phyloP scores from a whole-genome alignment of 2,329 filamentous ascomycete genomes.

The Thermoascus crustaceus region DNA sequence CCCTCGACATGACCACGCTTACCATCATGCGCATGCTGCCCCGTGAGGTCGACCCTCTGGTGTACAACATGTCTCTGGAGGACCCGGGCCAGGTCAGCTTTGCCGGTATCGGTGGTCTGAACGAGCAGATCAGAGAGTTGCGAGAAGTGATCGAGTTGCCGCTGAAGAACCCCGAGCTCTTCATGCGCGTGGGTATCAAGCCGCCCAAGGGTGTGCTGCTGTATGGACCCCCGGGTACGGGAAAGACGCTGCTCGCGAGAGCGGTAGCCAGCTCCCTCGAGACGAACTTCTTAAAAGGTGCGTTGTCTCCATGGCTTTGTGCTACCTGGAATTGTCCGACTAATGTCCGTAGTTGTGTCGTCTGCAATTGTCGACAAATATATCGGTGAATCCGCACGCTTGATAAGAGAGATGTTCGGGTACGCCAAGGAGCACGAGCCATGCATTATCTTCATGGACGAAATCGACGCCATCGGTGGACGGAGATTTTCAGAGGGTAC shows the following conservation, averaged over 20 bases:
- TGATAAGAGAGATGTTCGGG: constrained; percentile 99
- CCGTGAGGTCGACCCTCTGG: constrained; percentile 92
- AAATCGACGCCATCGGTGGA: constrained; percentile 97
- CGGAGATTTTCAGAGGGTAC: constrained; percentile 95
- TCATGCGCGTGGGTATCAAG: constrained; percentile 95
- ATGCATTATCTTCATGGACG: constrained; percentile 99
- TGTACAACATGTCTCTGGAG: constrained; percentile 99
- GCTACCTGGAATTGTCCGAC: constrained; percentile 6
- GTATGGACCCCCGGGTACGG: constrained; percentile 92
- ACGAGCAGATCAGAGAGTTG: constrained; percentile 95
- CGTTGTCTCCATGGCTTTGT: constrained; percentile 11
- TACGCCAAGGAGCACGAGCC: constrained; percentile 99
- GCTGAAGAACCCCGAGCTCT: constrained; percentile 96
- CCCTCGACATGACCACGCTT: constrained; percentile 97
- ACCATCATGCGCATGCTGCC: constrained; percentile 99
- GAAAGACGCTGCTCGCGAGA: constrained; percentile 89
- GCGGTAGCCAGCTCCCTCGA: constrained; percentile 94
- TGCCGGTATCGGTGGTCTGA: constrained; percentile 91
- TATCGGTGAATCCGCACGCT: constrained; percentile 91
- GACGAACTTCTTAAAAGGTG: constrained; percentile 97
- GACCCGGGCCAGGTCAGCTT: constrained; percentile 98
- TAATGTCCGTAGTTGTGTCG: constrained; percentile 67
- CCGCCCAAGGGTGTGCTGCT: constrained; percentile 94
- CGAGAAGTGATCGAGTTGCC: constrained; percentile 96
- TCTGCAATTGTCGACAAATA: constrained; percentile 99